phyloP scores from a whole-genome alignment of 164 flowering plant genomes.

The Protea cynaroides region DNA sequence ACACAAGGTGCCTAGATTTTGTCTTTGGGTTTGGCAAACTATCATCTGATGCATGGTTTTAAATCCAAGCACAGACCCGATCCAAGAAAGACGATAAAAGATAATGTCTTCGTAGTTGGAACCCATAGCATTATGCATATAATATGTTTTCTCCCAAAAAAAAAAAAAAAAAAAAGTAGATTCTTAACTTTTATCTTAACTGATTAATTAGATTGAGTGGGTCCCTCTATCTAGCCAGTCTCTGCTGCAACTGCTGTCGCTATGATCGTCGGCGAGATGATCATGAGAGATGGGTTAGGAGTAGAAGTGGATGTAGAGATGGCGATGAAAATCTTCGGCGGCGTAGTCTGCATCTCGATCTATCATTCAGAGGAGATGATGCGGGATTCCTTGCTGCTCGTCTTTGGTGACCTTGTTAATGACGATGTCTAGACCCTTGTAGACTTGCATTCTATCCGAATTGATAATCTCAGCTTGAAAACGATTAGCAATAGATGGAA shows the following conservation, averaged over 20 bases:
- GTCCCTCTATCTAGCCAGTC: neutral
- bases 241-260: slow-evolving; percentile 4
- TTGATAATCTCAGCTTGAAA: slow-evolving; percentile 67
- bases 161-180: no score
- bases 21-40: no score
- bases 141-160: no score
- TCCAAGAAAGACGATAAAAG: no score
- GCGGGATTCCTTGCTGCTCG: slow-evolving; percentile 57
- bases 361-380: slow-evolving; percentile 55
- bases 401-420: slow-evolving; percentile 79
- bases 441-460: slow-evolving; percentile 85
- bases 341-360: slow-evolving; percentile 52
- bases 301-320: slow-evolving; percentile 24
- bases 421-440: slow-evolving; percentile 55
- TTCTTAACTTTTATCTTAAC: no score
- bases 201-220: no score
- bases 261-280: neutral
- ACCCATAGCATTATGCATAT: no score
- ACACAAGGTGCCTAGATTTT: no score
- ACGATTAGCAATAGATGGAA: slow-evolving; percentile 64
- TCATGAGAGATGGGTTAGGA: neutral
- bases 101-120: no score
- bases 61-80: no score
- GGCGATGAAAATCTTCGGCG: slow-evolving; percentile 36
- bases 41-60: no score